A percentile compares a stretch with the other conserved stretches of the same genome.
Evolutionary conservation across 768 basidiomycete species (phyloP).

Genomic region (Cystobasidiopsis lactophilus): DNA sequence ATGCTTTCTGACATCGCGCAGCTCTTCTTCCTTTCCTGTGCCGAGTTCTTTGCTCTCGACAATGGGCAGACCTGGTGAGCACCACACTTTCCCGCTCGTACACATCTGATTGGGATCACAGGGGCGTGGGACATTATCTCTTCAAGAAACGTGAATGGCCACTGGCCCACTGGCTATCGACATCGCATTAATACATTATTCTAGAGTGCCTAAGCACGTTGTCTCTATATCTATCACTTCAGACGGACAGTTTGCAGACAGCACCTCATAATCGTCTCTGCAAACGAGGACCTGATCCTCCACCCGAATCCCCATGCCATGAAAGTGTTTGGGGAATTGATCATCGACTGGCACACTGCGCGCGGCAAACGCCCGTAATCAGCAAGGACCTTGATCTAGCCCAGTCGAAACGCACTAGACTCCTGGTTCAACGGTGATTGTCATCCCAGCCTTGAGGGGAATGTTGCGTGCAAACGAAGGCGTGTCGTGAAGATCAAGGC

Average conservation of each 20-base stretch:
- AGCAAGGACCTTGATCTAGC: too few relatives aligned
- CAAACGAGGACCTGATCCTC: constrained; percentile 50
- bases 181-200: background rate
- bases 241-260: constrained; percentile 56
- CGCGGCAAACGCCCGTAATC: too few relatives aligned
- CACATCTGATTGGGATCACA: background rate
- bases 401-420: constrained; percentile 11
- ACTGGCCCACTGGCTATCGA: too few relatives aligned
- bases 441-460: constrained; percentile 58
- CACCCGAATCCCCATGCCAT: constrained; percentile 76
- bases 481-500: constrained; percentile 84
- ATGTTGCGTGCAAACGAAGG: constrained; percentile 20
- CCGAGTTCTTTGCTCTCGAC: constrained; percentile 43
- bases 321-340: constrained; percentile 66
- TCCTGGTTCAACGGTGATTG: constrained; percentile 77
- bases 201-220: constrained; percentile 49
- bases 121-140: background rate
- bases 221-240: constrained; percentile 67
- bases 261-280: constrained; percentile 34
- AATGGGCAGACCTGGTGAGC: constrained; percentile 38
- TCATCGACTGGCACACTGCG: constrained; percentile 66
- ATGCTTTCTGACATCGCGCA: constrained; percentile 38
- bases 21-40: constrained; percentile 50
- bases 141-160: background rate
- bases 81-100: background rate